Evolutionary conservation across 139 green algal genomes (phyloP), one percentile per base, ranked within the genome.

Genomic region (Micromonas pusilla): DNA sequence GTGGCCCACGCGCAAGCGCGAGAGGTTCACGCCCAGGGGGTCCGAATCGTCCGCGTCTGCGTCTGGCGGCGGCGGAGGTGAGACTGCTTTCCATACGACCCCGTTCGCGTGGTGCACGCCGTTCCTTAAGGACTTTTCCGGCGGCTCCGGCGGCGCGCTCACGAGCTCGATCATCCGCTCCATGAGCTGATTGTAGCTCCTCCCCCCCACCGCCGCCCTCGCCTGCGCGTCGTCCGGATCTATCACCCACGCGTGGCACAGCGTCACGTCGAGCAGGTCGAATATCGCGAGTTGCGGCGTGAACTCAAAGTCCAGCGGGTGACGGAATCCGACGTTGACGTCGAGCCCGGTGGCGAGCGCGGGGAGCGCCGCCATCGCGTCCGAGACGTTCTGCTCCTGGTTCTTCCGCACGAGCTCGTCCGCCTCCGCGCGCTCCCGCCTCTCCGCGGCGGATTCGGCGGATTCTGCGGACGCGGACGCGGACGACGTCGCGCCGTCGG

Each of bases 181-280:
- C 4, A 94, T 81, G 13, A 96, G 65, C 77, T 93, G 84, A 62
- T 97, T 97, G 85, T 97, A 97, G 0, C 82, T 88, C 25, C 67
- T 81, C 38, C 70, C 4, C 19, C 83, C 82, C 0, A 92, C 25
- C 0, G 80, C 79, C 21, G 34, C 52, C 3, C 80, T 86, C 5
- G 21, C 52, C 2, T 70, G 34, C 23, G 25, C 37, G 30, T 63
- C 21, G 34, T 75, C 76, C 1, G 89, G 85, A 76, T 96, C 93
- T 3, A 92, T 81, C 38, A 98, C 80, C 95, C 95, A 99, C 54
- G 93, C 95, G 78, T 99, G 95, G 53, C 95, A 82, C 21, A 98
- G 83, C 23, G 52, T 72, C 53, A 99, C 91, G 85, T 92, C 91
- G 60, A 98, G 85, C 54, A 99, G 87, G 85, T 98, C 95, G 77